Percentiles rank a stretch among this genome's conserved stretches.
Evolutionary conservation across 1,139 yeast species (phyloP).

Genomic region (Sugiyamaella japonica): DNA sequence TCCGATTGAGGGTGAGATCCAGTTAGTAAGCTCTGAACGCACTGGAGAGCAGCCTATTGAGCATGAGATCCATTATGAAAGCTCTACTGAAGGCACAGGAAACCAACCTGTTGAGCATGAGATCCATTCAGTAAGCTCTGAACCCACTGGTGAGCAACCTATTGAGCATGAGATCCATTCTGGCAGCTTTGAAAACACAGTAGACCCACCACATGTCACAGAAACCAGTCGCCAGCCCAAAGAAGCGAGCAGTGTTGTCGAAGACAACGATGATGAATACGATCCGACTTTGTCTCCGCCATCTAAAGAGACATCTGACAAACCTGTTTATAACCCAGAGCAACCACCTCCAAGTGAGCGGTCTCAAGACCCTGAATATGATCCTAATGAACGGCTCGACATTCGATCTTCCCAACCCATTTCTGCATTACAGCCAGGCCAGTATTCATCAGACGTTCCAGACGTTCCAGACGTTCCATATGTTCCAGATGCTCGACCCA

Average conservation of each 20-base stretch:
- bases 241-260: neutral
- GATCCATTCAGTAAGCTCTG: too few relatives aligned
- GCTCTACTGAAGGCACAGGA: too few relatives aligned
- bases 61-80: too few relatives aligned
- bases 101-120: too few relatives aligned
- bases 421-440: neutral
- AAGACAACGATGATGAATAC: constrained; percentile 10
- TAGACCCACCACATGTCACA: neutral
- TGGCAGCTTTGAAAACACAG: neutral
- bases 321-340: neutral
- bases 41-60: too few relatives aligned
- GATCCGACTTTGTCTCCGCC: neutral
- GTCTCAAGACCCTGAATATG: neutral
- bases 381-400: neutral
- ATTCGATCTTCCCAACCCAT: neutral
- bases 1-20: too few relatives aligned
- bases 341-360: neutral
- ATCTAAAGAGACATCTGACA: neutral
- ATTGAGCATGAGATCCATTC: too few relatives aligned
- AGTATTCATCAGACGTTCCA: neutral
- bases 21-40: too few relatives aligned
- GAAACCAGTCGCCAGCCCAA: too few relatives aligned
- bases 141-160: too few relatives aligned
- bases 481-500: neutral
- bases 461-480: neutral